Conservation (phyloP, 148 eudicot species). For the Rhododendron ferrugineum region DNA sequence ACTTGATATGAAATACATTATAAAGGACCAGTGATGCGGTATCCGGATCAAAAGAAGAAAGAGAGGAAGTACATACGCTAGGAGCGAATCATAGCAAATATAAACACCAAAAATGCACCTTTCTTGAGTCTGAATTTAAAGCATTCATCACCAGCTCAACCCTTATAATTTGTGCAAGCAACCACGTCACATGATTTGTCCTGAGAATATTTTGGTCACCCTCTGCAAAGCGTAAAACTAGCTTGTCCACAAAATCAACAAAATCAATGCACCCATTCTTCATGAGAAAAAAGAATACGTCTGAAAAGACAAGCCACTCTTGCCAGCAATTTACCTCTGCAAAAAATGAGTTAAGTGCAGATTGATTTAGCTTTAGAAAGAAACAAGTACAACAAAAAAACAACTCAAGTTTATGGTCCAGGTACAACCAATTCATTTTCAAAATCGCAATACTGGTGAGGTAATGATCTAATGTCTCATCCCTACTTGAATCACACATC, state of each 20-base stretch:
- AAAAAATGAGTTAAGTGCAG: slow-evolving; percentile 9
- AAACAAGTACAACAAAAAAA: neutral
- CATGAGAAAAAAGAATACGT: slow-evolving; percentile 80
- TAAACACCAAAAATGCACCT: slow-evolving; percentile 43
- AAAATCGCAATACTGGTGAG: neutral
- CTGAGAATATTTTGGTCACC: slow-evolving; percentile 69
- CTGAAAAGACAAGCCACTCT: slow-evolving; percentile 94
- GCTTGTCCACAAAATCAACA: slow-evolving; percentile 92
- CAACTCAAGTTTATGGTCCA: neutral
- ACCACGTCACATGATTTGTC: slow-evolving; percentile 96
- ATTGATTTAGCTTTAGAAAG: slow-evolving; percentile 14
- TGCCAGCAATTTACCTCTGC: slow-evolving; percentile 94
- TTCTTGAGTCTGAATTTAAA: slow-evolving; percentile 72
- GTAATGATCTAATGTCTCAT: neutral
- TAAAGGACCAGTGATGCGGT: neutral
- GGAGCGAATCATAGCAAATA: neutral
- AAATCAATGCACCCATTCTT: slow-evolving; percentile 95
- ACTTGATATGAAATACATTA: neutral
- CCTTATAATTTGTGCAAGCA: slow-evolving; percentile 83
- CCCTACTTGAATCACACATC: neutral
- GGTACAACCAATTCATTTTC: neutral
- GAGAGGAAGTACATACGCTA: neutral
- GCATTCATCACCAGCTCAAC: slow-evolving; percentile 90
- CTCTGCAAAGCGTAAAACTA: slow-evolving; percentile 70
- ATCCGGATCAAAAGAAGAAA: neutral